A percentile compares a stretch with the other conserved stretches of the same genome.
These are phyloP conservation scores for Parachaetomium inaequale DNA, from an alignment of 495 filamentous ascomycete genomes.

Conservation along the genomic window DNA sequence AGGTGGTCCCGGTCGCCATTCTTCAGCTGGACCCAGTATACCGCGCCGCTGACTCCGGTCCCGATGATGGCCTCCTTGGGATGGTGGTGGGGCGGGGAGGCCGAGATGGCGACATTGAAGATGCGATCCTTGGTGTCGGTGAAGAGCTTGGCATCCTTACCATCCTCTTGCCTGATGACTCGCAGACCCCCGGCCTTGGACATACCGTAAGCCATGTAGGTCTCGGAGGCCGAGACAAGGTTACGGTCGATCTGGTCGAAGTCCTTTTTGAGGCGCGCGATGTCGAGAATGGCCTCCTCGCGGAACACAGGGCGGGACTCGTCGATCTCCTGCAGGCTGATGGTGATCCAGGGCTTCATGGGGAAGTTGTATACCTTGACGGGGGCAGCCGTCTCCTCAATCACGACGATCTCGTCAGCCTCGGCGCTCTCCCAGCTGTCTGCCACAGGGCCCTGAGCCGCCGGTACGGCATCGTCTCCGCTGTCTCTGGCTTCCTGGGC, in stretches of 20 bases:
- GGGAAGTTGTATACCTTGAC: conserved; percentile 91
- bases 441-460: conserved; percentile 46
- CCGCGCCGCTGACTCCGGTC: conserved; percentile 87
- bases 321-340: conserved; percentile 53
- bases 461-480: conserved; percentile 53
- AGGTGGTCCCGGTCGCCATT: conserved; percentile 68
- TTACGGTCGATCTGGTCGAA: conserved; percentile 97
- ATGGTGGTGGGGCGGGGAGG: conserved; percentile 47
- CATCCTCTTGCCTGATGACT: conserved; percentile 91
- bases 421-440: conserved; percentile 80
- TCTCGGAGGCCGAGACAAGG: conserved; percentile 81
- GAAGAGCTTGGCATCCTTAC: conserved; percentile 83
- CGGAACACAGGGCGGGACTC: conserved; percentile 53
- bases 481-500: conserved; percentile 56
- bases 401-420: conserved; percentile 64
- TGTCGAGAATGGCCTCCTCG: conserved; percentile 73
- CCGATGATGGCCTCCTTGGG: conserved; percentile 77
- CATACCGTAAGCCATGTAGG: conserved; percentile 90
- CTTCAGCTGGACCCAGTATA: conserved; percentile 82
- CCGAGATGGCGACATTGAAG: conserved; percentile 85
- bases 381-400: conserved; percentile 61
- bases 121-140: conserved; percentile 81
- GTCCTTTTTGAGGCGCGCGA: conserved; percentile 91
- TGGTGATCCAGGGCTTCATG: conserved; percentile 89
- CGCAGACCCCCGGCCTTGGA: conserved; percentile 86